These are phyloP conservation scores for Nitzschia inconspicua DNA, from an alignment of 108 stramenopile species.

Conservation along the genomic window DNA sequence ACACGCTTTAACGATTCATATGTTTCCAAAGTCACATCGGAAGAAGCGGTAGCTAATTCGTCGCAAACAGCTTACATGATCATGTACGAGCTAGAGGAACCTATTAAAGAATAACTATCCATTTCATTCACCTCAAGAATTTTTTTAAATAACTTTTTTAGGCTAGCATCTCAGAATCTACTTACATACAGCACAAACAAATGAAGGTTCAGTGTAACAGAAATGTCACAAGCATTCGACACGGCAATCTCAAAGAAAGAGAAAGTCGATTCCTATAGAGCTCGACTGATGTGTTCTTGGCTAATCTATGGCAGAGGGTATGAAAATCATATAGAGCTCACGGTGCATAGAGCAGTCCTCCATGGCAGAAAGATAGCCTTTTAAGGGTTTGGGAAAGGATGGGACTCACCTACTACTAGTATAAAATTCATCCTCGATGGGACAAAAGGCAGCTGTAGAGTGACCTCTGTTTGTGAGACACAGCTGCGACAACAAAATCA, in stretches of 20 bases:
- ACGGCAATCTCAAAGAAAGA: conserved; percentile 7
- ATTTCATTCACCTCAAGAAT: too few relatives aligned
- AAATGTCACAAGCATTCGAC: conserved; percentile 35
- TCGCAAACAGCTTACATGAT: conserved; percentile 52
- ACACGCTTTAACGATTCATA: conserved; percentile 51
- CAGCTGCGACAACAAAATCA: too few relatives aligned
- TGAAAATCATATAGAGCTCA: conserved; percentile 3
- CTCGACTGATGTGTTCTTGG: conserved; percentile 26
- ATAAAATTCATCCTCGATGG: too few relatives aligned
- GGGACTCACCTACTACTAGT: too few relatives aligned
- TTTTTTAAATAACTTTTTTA: too few relatives aligned
- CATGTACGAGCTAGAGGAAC: conserved; percentile 35
- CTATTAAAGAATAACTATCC: too few relatives aligned
- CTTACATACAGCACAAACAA: too few relatives aligned
- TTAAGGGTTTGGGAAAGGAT: too few relatives aligned
- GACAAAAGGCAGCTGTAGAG: too few relatives aligned
- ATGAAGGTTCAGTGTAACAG: too few relatives aligned
- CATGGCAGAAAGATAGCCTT: conserved; percentile 32
- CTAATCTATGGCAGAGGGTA: conserved; percentile 27
- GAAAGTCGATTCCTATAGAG: conserved; percentile 29
- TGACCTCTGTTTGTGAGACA: neutral
- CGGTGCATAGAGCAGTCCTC: conserved; percentile 19
- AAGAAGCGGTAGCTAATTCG: conserved; percentile 26
- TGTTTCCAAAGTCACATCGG: conserved; percentile 27
- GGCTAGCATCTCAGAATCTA: too few relatives aligned